Conservation (phyloP, 2,329 filamentous ascomycete species). For the Colletotrichum tofieldiae region DNA sequence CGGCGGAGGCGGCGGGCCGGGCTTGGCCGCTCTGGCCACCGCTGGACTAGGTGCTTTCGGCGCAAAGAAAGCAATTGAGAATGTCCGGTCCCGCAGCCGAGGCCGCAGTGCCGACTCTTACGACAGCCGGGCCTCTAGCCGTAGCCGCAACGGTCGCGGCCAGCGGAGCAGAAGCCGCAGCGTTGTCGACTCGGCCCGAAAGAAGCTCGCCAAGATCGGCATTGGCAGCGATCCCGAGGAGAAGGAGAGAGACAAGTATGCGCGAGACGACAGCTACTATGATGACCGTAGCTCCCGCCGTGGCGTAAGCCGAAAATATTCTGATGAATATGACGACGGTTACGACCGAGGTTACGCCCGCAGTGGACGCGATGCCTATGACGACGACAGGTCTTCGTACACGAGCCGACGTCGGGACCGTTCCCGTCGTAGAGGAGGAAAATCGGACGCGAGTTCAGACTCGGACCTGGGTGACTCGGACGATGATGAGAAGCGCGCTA, state of each 20-base stretch:
- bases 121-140: slow-evolving; percentile 53
- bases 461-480: slow-evolving; percentile 72
- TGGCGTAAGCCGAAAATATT: slow-evolving; percentile 56
- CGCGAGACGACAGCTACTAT: slow-evolving; percentile 63
- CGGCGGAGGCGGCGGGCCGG: slow-evolving; percentile 60
- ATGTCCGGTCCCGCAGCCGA: slow-evolving; percentile 69
- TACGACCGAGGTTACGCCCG: slow-evolving; percentile 58
- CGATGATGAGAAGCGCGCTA: slow-evolving; percentile 68
- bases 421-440: slow-evolving; percentile 54
- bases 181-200: slow-evolving; percentile 75
- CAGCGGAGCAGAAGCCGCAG: slow-evolving; percentile 73
- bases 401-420: slow-evolving; percentile 58
- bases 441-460: slow-evolving; percentile 66
- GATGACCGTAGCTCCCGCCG: slow-evolving; percentile 57
- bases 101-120: slow-evolving; percentile 64
- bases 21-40: slow-evolving; percentile 75
- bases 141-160: slow-evolving; percentile 40
- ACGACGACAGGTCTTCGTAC: slow-evolving; percentile 62
- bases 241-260: slow-evolving; percentile 54
- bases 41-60: slow-evolving; percentile 74
- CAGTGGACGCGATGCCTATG: slow-evolving; percentile 58
- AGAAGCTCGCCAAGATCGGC: slow-evolving; percentile 73
- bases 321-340: slow-evolving; percentile 64
- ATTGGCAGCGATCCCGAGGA: slow-evolving; percentile 66
- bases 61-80: slow-evolving; percentile 72